Base-by-base conservation (phyloP, 2,329 filamentous ascomycete species). In the Colletotrichum lentis region DNA sequence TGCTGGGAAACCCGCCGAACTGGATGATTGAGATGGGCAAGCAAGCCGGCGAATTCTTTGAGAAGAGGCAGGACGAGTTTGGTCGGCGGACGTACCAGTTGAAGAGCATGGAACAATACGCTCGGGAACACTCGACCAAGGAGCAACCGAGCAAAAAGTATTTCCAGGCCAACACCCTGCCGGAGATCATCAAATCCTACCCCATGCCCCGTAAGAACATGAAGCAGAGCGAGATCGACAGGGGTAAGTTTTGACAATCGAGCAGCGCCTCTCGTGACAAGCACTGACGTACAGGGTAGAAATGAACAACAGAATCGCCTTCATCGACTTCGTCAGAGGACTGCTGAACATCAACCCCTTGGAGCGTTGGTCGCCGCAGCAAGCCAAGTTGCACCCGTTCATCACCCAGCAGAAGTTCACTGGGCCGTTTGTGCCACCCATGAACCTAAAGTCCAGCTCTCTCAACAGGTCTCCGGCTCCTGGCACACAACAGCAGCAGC, bases 1-100 rank as follows among this genome's bases (percentile, higher is more conserved):
- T 99, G 96, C 87, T 99, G 10, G 96, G 96, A 12, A 90, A 97
- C 72, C 95, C 96, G 1, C 95, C 94, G 44, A 96, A 94, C 71
- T 99, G 96, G 96, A 99, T 99, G 96, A 87, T 99, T 64, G 96
- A 99, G 77, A 96, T 97, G 87, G 96, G 96, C 74, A 99, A 99
- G 80, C 96, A 99, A 78, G 93, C 95, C 0, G 93, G 93, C 52
- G 94, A 98, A 74, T 99, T 99, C 78, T 99, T 97, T 75, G 95
- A 99, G 79, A 97, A 97, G 81, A 82, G 87, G 44, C 86, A 89
- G 71, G 96, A 99, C 76, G 96, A 99, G 76, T 99, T 93, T 75
- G 95, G 95, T 46, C 88, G 96, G 72, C 91, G 94, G 74, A 94
- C 90, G 7, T 97, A 97, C 77, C 89, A 95, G 62, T 83, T 99